Conservation (phyloP, 306 rosid species). For the Corylus heterophylla region DNA sequence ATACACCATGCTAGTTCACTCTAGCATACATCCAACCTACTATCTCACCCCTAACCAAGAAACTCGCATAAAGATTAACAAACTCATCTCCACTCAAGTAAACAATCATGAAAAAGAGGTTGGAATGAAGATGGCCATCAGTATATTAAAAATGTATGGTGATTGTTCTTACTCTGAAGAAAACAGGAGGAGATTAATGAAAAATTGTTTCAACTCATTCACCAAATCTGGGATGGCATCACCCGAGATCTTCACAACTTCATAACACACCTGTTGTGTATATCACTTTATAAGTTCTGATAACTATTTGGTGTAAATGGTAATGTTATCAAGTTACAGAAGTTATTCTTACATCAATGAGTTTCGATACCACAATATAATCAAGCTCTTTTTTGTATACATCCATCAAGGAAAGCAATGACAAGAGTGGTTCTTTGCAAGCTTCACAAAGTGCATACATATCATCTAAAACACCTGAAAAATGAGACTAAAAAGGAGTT, state of each 20-base stretch:
- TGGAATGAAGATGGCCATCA: not conserved
- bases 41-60: too few species aligned
- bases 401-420: constrained; percentile 53
- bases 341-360: constrained; percentile 38
- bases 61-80: not conserved
- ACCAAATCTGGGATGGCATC: constrained; percentile 56
- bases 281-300: constrained; percentile 4
- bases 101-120: not conserved
- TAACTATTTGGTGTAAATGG: constrained; percentile 2
- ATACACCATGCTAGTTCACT: too few species aligned
- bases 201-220: constrained; percentile 52
- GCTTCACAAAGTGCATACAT: constrained; percentile 60
- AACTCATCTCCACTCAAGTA: not conserved
- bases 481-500: not conserved
- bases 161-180: constrained; percentile 50
- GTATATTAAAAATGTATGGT: not conserved
- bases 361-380: constrained; percentile 45
- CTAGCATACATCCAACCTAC: too few species aligned
- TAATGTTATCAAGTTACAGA: not conserved
- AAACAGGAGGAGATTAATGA: constrained; percentile 49
- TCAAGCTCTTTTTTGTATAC: constrained; percentile 52
- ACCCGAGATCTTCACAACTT: constrained; percentile 33
- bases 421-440: constrained; percentile 46
- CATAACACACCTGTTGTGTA: constrained; percentile 46
- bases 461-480: constrained; percentile 65